Conservation (phyloP, 106 monocot genomes). For the Hemerocallis citrina region DNA sequence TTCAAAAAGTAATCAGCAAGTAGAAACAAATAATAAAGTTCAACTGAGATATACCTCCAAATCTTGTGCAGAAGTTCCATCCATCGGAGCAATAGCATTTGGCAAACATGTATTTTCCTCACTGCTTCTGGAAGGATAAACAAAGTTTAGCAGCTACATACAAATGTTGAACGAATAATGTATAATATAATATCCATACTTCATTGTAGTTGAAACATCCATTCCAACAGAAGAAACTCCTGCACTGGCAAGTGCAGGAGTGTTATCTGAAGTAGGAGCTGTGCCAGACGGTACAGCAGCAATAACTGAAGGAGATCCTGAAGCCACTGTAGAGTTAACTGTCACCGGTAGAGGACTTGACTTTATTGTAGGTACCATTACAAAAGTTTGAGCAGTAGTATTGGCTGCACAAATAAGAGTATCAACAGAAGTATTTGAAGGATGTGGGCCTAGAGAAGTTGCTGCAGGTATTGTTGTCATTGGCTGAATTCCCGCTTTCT, state of each 20-base stretch:
- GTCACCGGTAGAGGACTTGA: constrained; percentile 8
- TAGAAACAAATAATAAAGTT: background rate
- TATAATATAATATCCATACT: constrained; percentile 2
- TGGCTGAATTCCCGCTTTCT: constrained; percentile 40
- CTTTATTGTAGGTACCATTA: background rate
- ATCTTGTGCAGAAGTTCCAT: constrained; percentile 56
- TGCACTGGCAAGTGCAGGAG: background rate
- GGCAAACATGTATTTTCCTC: constrained; percentile 19
- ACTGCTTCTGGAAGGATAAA: constrained; percentile 23
- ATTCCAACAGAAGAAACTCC: background rate
- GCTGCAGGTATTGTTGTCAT: constrained; percentile 16
- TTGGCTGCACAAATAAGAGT: constrained; percentile 6
- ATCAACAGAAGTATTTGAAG: constrained; percentile 15
- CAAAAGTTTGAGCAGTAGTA: background rate
- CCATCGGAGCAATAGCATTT: constrained; percentile 16
- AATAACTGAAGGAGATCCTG: background rate
- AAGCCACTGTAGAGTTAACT: background rate
- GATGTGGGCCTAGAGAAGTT: constrained; percentile 12
- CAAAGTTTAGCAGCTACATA: background rate
- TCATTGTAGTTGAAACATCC: background rate
- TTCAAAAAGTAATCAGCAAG: background rate
- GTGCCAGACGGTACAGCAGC: background rate
- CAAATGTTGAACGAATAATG: background rate
- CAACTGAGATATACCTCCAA: constrained; percentile 40
- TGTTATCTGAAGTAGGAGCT: background rate